phyloP scores from a whole-genome alignment of 495 filamentous ascomycete genomes.

The Aspergillus panamensis region DNA sequence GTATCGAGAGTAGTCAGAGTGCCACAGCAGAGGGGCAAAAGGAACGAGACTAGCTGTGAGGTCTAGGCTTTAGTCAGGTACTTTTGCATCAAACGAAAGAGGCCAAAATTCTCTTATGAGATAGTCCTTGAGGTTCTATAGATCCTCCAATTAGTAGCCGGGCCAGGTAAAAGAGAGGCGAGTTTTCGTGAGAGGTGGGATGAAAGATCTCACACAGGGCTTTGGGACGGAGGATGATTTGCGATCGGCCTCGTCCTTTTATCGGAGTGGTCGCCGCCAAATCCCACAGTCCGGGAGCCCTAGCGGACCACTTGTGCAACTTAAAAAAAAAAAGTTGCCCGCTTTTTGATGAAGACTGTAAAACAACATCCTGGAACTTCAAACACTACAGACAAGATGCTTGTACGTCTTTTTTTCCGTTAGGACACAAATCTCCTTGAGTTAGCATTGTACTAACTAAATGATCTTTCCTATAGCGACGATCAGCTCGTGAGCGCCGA shows the following conservation, averaged over 20 bases:
- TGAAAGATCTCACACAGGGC: conserved; percentile 13
- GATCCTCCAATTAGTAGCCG: conserved; percentile 12
- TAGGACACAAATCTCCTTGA: background rate
- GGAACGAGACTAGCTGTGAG: conserved; percentile 17
- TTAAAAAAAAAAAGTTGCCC: conserved; percentile 43
- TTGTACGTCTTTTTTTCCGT: conserved; percentile 32
- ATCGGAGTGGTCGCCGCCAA: conserved; percentile 29
- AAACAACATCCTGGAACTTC: background rate
- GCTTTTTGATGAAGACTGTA: conserved; percentile 15
- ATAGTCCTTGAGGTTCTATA: conserved; percentile 3
- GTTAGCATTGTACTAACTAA: background rate
- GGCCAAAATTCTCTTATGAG: conserved; percentile 1
- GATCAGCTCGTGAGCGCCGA: conserved; percentile 79
- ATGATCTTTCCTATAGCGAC: conserved; percentile 36
- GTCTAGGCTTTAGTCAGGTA: conserved; percentile 1
- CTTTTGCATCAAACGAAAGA: background rate
- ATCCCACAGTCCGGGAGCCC: conserved; percentile 36
- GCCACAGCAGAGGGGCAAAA: conserved; percentile 29
- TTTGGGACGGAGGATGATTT: conserved; percentile 21
- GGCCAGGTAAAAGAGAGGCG: conserved; percentile 10
- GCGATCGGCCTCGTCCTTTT: conserved; percentile 24
- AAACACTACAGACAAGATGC: conserved; percentile 29
- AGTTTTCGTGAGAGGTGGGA: conserved; percentile 15
- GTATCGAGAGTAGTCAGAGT: conserved; percentile 15
- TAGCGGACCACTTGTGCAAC: conserved; percentile 32